These are phyloP conservation scores for Salix arbutifolia DNA, from an alignment of 345 rosid species.

Conservation along the genomic window DNA sequence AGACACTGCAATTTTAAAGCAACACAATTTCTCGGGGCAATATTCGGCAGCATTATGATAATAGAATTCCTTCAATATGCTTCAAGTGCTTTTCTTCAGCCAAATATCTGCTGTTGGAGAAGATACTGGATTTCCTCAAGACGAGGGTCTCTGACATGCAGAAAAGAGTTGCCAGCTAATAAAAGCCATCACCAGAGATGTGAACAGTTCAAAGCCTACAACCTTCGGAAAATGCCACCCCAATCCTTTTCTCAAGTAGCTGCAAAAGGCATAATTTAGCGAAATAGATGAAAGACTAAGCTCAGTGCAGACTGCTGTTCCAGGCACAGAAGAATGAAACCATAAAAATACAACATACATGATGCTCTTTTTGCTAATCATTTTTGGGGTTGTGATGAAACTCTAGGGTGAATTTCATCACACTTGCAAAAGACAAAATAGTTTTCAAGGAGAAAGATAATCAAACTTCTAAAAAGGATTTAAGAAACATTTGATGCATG, in stretches of 20 bases:
- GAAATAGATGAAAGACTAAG: not conserved
- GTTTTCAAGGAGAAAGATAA: not conserved
- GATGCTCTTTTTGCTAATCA: not conserved
- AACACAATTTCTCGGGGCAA: not conserved
- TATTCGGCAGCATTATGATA: not conserved
- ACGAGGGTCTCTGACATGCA: conserved; percentile 80
- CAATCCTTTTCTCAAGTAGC: conserved; percentile 75
- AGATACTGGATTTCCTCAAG: conserved; percentile 29
- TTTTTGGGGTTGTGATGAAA: not conserved
- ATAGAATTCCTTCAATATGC: not conserved
- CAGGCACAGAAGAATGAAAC: not conserved
- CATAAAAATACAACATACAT: not conserved
- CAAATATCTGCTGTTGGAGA: not conserved
- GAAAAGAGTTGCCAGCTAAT: conserved; percentile 87
- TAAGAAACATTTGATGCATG: not conserved
- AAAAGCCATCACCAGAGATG: conserved; percentile 79
- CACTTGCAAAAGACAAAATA: not conserved
- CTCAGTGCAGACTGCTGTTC: not conserved
- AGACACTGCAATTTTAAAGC: not conserved
- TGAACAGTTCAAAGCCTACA: conserved; percentile 79
- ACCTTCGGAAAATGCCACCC: conserved; percentile 93
- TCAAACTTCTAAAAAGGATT: not conserved
- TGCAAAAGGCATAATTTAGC: conserved; percentile 30
- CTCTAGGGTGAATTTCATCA: not conserved
- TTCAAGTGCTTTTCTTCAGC: not conserved